These are phyloP conservation scores for Suhomyces faveliae DNA, from an alignment of 805 yeast species.

Conservation along the genomic window DNA sequence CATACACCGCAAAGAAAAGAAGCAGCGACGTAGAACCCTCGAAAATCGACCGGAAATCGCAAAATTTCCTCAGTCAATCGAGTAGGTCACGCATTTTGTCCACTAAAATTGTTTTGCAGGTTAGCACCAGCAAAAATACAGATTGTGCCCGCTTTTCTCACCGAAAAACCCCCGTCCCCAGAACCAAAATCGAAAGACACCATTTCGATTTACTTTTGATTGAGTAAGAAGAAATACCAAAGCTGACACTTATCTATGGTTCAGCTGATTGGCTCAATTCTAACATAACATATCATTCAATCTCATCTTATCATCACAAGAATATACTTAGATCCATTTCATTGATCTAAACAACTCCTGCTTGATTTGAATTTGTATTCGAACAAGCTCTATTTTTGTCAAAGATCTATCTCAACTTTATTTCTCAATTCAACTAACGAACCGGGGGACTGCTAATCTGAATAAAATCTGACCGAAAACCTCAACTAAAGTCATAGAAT, in stretches of 20 bases:
- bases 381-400: not conserved
- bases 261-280: not conserved
- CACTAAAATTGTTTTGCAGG: constrained; percentile 2
- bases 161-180: constrained; percentile 7
- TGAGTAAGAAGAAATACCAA: not conserved
- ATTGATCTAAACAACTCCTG: too few species aligned
- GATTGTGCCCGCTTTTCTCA: constrained; percentile 7
- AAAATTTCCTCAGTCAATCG: not conserved
- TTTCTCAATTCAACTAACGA: not conserved
- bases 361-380: not conserved
- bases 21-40: not conserved
- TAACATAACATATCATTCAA: not conserved
- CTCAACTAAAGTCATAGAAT: not conserved
- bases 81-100: constrained; percentile 7
- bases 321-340: not conserved
- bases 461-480: not conserved
- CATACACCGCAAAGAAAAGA: not conserved
- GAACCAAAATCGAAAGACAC: constrained; percentile 4
- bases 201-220: not conserved
- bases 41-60: constrained; percentile 1
- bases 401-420: not conserved
- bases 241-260: constrained; percentile 1
- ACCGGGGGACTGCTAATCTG: not conserved
- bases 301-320: not conserved
- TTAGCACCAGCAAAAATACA: constrained; percentile 2